phyloP scores from a whole-genome alignment of 2,329 filamentous ascomycete species.

The Paraphaeosphaeria minitans region DNA sequence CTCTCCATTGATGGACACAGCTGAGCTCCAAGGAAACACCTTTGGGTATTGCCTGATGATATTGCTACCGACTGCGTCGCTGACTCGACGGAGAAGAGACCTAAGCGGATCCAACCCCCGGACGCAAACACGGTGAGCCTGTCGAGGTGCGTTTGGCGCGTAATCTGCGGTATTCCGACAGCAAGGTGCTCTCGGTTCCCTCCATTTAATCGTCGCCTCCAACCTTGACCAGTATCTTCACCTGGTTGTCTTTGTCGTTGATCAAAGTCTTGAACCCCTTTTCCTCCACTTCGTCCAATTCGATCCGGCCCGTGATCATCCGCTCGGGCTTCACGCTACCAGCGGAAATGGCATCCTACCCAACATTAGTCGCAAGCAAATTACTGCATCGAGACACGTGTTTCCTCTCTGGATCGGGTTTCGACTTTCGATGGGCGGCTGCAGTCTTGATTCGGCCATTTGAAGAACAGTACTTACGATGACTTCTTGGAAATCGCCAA shows the following conservation, averaged over 20 bases:
- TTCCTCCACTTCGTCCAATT: constrained; percentile 53
- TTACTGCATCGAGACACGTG: neutral
- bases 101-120: neutral
- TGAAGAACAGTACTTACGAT: constrained; percentile 20
- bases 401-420: neutral
- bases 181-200: constrained; percentile 12
- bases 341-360: constrained; percentile 53
- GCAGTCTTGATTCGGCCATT: constrained; percentile 14
- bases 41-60: constrained; percentile 6
- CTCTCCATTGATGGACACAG: neutral
- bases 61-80: neutral
- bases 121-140: neutral
- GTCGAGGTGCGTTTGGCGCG: neutral
- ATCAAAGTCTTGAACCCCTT: constrained; percentile 55
- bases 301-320: constrained; percentile 58
- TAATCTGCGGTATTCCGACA: constrained; percentile 6
- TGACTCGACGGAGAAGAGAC: neutral
- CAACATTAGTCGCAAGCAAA: constrained; percentile 36
- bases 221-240: constrained; percentile 55
- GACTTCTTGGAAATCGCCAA: constrained; percentile 56
- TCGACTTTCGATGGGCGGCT: neutral
- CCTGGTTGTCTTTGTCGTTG: constrained; percentile 56
- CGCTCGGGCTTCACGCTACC: constrained; percentile 51
- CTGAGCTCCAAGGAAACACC: neutral
- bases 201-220: constrained; percentile 27